Evolutionary conservation across 768 basidiomycete genomes (phyloP), one percentile per base, ranked within the genome.

Genomic region (Crassisporium funariophilum): DNA sequence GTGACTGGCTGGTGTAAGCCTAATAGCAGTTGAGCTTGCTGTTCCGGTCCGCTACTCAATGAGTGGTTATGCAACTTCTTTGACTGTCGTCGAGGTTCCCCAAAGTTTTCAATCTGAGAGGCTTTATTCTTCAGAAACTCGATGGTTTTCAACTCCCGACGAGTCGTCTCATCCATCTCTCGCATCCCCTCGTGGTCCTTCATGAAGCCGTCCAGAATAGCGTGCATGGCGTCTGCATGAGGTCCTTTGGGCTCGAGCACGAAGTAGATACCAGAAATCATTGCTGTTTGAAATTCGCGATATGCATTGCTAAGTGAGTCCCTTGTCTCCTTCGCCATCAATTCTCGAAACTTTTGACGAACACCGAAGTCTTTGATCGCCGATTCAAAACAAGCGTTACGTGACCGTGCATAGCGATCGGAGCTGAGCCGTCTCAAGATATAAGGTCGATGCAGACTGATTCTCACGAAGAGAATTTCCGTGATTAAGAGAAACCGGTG

Each of bases 401-500:
- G 74, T 7, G 94, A 95, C 22, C 85, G 83, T 31, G 79, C 70
- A 67, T 90, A 95, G 15, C 88, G 86, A 58, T 91, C 88, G 31
- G 86, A 86, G 59, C 80, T 77, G 37, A 93, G 75, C 37, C 82
- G 81, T 41, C 92, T 82, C 33, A 97, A 71, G 31, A 97, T 75
- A 66, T 95, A 97, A 2, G 94, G 94, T 22, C 94, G 81, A 65
- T 95, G 86, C 23, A 93, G 69, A 58, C 86, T 85, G 58, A 89
- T 86, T 46, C 91, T 79, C 41, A 92, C 85, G 60, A 92, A 93
- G 37, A 91, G 77, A 42, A 94, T 83, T 65, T 97, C 94, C 0
- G 94, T 95, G 41, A 89, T 82, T 44, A 97, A 78, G 34, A 95
- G 79, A 68, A 90, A 95, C 36, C 94, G 82, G 58, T 97, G 93